Percentiles rank a stretch among this genome's conserved stretches.
phyloP scores from a whole-genome alignment of 2,329 filamentous ascomycete species.

The Xylariaceae sp. region DNA sequence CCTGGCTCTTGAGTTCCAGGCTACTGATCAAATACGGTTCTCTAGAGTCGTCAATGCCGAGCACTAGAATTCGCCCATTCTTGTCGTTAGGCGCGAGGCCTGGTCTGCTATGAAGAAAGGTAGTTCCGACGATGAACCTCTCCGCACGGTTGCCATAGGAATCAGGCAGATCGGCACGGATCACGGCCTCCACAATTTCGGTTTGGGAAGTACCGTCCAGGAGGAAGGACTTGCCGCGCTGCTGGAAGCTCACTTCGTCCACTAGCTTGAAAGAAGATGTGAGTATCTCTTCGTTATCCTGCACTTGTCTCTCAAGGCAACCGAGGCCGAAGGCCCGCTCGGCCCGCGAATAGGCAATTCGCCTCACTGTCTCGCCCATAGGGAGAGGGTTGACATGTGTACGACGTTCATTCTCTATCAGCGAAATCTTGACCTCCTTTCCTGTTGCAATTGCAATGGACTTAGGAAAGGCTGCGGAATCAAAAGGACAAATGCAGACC shows the following conservation, averaged over 20 bases:
- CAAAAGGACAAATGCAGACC: conserved; percentile 73
- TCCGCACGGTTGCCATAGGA: conserved; percentile 55
- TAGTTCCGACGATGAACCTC: conserved; percentile 87
- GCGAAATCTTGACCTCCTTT: conserved; percentile 68
- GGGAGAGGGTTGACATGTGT: conserved; percentile 81
- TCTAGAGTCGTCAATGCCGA: conserved; percentile 73
- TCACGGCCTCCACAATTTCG: conserved; percentile 81
- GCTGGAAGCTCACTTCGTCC: conserved; percentile 81
- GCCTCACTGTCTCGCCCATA: conserved; percentile 75
- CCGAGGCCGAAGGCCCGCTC: conserved; percentile 82
- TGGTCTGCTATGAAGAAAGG: conserved; percentile 61
- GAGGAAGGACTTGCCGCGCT: conserved; percentile 62
- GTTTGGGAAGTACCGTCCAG: conserved; percentile 44
- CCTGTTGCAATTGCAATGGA: conserved; percentile 77
- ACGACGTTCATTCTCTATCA: conserved; percentile 76
- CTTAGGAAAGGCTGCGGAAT: conserved; percentile 72
- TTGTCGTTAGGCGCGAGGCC: conserved; percentile 37
- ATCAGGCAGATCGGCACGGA: conserved; percentile 66
- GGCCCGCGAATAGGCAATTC: conserved; percentile 76
- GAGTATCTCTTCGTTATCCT: conserved; percentile 66
- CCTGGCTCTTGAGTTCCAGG: conserved; percentile 69
- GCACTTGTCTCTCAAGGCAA: conserved; percentile 70
- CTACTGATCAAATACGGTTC: conserved; percentile 67
- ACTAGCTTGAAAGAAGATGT: conserved; percentile 80
- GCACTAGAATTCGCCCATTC: conserved; percentile 75